Evolutionary conservation across 768 basidiomycete species (phyloP), one percentile per base, ranked within the genome.

Genomic region (Terana coerulea): DNA sequence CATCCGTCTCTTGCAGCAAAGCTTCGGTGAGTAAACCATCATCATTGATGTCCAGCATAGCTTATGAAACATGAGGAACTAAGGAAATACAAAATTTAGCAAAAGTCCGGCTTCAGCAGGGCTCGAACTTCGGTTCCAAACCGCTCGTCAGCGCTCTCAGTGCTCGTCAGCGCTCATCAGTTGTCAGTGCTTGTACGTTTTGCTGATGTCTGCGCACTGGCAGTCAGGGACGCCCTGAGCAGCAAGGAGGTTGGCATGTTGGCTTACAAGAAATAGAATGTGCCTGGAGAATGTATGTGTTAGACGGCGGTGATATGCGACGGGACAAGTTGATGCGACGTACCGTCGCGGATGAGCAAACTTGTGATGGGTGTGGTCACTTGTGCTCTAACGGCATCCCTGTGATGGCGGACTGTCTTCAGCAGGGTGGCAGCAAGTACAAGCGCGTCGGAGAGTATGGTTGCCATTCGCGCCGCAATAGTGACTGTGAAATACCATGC

Each of bases 291-390:
- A 52, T 46, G 24, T 52, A 52, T 17, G 31, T 31, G n/a, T n/a
- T n/a, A n/a, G n/a, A n/a, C n/a, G n/a, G n/a, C n/a, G 14, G 51
- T 52, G 3, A 2, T 34, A n/a, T 5, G 6, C 5, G 5, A 6
- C 5, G 24, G 10, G 6, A 28, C 6, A 8, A 49, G 19, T 2
- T 28, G 40, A 26, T 15, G 1, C 5, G 10, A 34, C 50, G 5
- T 1, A 52, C 51, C 51, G 24, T 52, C 51, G 19, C 51, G 51
- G 11, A 52, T 47, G 12, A 52, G 8, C 22, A 34, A 34, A 11
- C 44, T 52, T 3, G 43, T 28, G 3, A 52, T 21, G 2, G 51
- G 45, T 15, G 31, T 22, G 8, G 28, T 25, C 12, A 52, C 14
- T 8, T 37, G 15, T 12, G 39, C 5, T 22, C 45, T 29, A 2